These are phyloP conservation scores for Lycium barbarum DNA, from an alignment of 257 asterid genomes.

Conservation along the genomic window DNA sequence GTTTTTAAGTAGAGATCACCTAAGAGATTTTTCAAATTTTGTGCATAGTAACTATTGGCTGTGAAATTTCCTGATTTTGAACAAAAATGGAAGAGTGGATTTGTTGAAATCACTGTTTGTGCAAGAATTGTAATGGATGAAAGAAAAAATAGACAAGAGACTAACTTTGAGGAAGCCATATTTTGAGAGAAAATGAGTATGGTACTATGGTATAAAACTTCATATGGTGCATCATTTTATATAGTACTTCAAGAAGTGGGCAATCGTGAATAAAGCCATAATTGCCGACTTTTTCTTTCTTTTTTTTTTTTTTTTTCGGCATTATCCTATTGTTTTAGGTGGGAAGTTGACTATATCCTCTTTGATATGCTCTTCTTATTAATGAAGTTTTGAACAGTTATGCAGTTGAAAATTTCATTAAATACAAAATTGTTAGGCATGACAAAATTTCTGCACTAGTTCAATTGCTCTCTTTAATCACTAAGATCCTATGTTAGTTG, in stretches of 20 bases:
- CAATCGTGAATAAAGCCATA: no score
- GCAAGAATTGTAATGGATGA: neutral
- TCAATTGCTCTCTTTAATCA: neutral
- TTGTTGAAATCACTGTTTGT: conserved; percentile 21
- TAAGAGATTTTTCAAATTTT: conserved; percentile 34
- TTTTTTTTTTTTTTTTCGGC: neutral
- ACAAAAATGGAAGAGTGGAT: conserved; percentile 44
- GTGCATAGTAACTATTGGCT: conserved; percentile 34
- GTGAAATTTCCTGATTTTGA: conserved; percentile 46
- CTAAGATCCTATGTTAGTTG: neutral
- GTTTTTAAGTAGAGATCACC: conserved; percentile 43
- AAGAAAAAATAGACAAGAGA: conserved; percentile 20
- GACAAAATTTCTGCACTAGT: neutral
- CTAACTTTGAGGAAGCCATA: conserved; percentile 25
- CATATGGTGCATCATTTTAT: neutral
- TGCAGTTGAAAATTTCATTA: neutral
- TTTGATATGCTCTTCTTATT: neutral
- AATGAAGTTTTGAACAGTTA: no score
- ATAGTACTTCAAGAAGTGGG: no score
- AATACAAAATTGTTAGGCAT: neutral
- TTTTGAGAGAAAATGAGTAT: neutral
- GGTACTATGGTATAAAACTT: neutral
- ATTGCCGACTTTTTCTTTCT: neutral
- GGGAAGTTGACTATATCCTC: neutral
- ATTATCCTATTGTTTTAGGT: neutral